These are phyloP conservation scores for Rhizopus microsporus DNA, from an alignment of 371 early-diverging fungal species.

Conservation along the genomic window DNA sequence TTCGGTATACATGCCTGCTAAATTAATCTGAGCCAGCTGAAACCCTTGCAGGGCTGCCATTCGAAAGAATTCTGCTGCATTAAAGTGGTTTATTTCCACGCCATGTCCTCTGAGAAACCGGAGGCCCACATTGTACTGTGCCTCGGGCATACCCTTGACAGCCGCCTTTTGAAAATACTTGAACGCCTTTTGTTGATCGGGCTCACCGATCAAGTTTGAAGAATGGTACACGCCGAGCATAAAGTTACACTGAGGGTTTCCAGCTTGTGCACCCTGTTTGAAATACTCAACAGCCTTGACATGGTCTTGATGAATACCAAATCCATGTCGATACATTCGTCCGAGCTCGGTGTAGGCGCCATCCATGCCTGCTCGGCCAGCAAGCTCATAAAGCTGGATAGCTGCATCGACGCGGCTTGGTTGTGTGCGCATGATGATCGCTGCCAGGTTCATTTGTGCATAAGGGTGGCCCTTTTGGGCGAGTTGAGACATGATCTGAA, in stretches of 20 bases:
- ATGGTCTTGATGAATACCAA: conserved; percentile 51
- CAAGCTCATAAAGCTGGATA: conserved; percentile 47
- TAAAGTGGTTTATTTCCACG: conserved; percentile 35
- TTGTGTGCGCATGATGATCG: conserved; percentile 46
- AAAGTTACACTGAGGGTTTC: conserved; percentile 43
- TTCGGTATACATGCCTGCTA: conserved; percentile 49
- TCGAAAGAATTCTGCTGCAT: conserved; percentile 49
- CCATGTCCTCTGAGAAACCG: conserved; percentile 48
- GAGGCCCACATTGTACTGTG: conserved; percentile 51
- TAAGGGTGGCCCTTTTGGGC: conserved; percentile 52
- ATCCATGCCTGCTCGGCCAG: conserved; percentile 36
- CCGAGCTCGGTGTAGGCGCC: conserved; percentile 48
- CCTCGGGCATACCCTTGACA: conserved; percentile 48
- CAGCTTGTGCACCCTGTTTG: conserved; percentile 37
- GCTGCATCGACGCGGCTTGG: conserved; percentile 31
- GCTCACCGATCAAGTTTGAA: conserved; percentile 28
- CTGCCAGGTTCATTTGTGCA: conserved; percentile 52
- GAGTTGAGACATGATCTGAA: conserved; percentile 36
- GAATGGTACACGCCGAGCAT: conserved; percentile 54
- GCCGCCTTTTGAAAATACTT: conserved; percentile 53
- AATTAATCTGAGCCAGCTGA: conserved; percentile 45
- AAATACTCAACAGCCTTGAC: conserved; percentile 45
- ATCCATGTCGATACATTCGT: conserved; percentile 50
- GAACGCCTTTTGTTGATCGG: conserved; percentile 47
- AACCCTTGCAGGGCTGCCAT: conserved; percentile 53